These are phyloP conservation scores for Sclerospora graminicola DNA, from an alignment of 352 stramenopile genomes.

Conservation along the genomic window DNA sequence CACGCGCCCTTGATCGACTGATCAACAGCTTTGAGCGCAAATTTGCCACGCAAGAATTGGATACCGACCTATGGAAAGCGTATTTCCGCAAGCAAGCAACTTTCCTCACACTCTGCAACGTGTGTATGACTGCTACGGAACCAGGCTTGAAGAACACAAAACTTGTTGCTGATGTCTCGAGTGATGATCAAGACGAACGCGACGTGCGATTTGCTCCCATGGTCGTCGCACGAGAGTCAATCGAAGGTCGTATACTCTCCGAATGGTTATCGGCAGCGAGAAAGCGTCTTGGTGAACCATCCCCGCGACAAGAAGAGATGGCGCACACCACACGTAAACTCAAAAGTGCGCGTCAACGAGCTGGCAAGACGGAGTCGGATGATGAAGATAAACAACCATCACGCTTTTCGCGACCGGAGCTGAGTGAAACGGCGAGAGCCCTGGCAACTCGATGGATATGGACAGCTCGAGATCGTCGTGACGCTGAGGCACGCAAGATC, in stretches of 20 bases:
- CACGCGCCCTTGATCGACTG: slow-evolving; percentile 61
- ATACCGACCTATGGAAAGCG: slow-evolving; percentile 92
- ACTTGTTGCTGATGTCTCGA: slow-evolving; percentile 74
- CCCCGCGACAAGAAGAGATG: too few species aligned
- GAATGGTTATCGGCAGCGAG: slow-evolving; percentile 92
- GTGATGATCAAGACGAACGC: slow-evolving; percentile 63
- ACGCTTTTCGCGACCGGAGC: too few species aligned
- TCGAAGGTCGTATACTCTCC: slow-evolving; percentile 88
- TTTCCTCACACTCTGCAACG: slow-evolving; percentile 92
- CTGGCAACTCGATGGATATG: too few species aligned
- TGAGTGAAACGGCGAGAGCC: too few species aligned
- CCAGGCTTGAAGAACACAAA: slow-evolving; percentile 11
- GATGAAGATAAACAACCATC: too few species aligned
- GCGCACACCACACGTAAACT: too few species aligned
- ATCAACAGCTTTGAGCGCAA: slow-evolving; percentile 66
- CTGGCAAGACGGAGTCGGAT: too few species aligned
- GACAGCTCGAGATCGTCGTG: too few species aligned
- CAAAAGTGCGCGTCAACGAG: too few species aligned
- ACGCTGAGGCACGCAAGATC: too few species aligned
- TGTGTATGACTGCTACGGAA: slow-evolving; percentile 59
- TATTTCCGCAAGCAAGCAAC: slow-evolving; percentile 91
- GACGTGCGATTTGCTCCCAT: slow-evolving; percentile 87
- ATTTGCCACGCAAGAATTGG: slow-evolving; percentile 82
- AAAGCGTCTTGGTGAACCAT: slow-evolving; percentile 87
- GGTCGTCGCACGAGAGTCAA: slow-evolving; percentile 81